These are phyloP conservation scores for Kwoniella bestiolae DNA, from an alignment of 768 basidiomycete genomes.

Conservation along the genomic window DNA sequence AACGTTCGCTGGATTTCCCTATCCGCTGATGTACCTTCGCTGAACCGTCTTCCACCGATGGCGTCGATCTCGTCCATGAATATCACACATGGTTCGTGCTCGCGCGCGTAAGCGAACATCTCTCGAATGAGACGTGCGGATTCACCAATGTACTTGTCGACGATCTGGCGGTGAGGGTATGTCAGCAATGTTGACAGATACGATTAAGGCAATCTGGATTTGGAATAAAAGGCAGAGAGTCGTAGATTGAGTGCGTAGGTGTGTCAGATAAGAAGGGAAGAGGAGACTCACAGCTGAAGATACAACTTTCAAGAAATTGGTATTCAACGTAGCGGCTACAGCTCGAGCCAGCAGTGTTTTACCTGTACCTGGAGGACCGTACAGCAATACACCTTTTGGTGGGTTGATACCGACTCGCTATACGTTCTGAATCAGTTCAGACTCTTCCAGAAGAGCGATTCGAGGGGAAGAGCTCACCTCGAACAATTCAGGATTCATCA, in stretches of 20 bases:
- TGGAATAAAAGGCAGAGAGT: not conserved
- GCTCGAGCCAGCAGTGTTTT: constrained; percentile 94
- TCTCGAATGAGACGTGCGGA: constrained; percentile 93
- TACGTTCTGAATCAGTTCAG: not conserved
- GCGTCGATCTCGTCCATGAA: constrained; percentile 92
- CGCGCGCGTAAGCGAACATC: constrained; percentile 97
- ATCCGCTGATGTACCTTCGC: constrained; percentile 96
- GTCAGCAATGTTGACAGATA: not conserved
- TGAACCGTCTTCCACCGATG: constrained; percentile 87
- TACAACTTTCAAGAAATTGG: constrained; percentile 98
- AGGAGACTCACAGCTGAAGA: constrained; percentile 87
- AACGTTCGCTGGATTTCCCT: constrained; percentile 97
- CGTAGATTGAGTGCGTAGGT: not conserved
- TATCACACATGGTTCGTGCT: constrained; percentile 98
- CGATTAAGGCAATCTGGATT: not conserved
- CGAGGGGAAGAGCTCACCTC: constrained; percentile 47
- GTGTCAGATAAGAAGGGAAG: constrained; percentile 54
- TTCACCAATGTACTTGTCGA: constrained; percentile 89
- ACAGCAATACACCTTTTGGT: constrained; percentile 93
- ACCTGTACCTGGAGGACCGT: constrained; percentile 89
- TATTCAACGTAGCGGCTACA: constrained; percentile 90
- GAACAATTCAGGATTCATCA: constrained; percentile 93
- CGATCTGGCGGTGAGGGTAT: constrained; percentile 45
- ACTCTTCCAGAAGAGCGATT: too few relatives aligned
- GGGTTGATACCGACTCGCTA: constrained; percentile 93